These are phyloP conservation scores for Pachyrhizus erosus DNA, from an alignment of 306 rosid genomes.

Conservation along the genomic window DNA sequence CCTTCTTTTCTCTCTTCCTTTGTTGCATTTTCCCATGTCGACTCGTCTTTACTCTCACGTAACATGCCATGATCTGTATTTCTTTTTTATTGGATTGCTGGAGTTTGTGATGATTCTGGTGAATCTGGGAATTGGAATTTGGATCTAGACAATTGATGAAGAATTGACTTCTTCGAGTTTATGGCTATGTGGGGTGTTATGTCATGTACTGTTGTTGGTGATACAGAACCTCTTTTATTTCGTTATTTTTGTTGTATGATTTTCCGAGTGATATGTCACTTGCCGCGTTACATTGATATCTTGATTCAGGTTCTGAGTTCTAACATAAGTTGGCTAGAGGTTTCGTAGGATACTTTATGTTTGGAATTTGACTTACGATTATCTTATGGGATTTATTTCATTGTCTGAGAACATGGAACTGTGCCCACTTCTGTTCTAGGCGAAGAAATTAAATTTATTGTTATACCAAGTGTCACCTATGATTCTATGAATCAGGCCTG, in stretches of 20 bases:
- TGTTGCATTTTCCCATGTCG: conserved; percentile 23
- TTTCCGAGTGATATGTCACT: neutral
- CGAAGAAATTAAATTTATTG: neutral
- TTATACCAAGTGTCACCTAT: neutral
- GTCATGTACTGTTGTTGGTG: neutral
- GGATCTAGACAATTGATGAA: conserved; percentile 21
- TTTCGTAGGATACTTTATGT: neutral
- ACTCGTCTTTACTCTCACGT: neutral
- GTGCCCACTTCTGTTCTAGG: neutral
- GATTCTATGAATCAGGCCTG: neutral
- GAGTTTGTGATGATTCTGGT: conserved; percentile 12
- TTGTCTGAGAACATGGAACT: neutral
- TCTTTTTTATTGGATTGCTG: neutral
- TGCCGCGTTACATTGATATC: conserved; percentile 13
- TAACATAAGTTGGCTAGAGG: neutral
- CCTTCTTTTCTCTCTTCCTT: neutral
- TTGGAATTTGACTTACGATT: conserved; percentile 17
- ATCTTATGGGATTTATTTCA: neutral
- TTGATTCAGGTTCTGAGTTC: conserved; percentile 13
- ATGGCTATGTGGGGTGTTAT: neutral
- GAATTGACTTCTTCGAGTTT: neutral
- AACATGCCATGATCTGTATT: conserved; percentile 38
- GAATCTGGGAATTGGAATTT: conserved; percentile 32
- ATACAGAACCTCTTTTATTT: neutral
- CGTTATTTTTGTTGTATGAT: conserved; percentile 1